Conservation (phyloP, 495 filamentous ascomycete genomes). For the Aspergillus cavernicola region DNA sequence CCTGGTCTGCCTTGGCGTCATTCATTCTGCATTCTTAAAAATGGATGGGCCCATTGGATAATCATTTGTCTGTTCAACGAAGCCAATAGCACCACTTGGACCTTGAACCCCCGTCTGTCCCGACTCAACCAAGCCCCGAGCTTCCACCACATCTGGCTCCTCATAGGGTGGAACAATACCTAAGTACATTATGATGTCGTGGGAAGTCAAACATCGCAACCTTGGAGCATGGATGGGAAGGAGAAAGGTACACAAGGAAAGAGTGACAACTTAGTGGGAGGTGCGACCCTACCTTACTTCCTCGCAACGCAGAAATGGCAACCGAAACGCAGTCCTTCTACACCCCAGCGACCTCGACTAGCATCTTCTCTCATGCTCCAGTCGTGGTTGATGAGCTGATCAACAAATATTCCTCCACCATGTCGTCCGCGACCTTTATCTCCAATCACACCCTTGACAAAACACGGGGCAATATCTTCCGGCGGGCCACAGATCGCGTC, state of each 20-base stretch:
- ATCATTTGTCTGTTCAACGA: background rate
- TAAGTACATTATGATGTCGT: too few relatives aligned
- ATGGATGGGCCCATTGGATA: too few relatives aligned
- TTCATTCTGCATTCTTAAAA: background rate
- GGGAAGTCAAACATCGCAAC: too few relatives aligned
- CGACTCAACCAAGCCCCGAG: too few relatives aligned
- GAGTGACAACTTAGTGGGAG: background rate
- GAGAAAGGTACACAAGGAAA: too few relatives aligned
- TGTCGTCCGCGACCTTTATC: slow-evolving; percentile 15
- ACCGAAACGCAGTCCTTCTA: slow-evolving; percentile 39
- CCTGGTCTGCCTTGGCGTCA: background rate
- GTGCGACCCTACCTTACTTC: background rate
- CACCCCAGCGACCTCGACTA: slow-evolving; percentile 29
- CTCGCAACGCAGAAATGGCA: slow-evolving; percentile 23
- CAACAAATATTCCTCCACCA: slow-evolving; percentile 34
- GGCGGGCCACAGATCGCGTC: slow-evolving; percentile 48
- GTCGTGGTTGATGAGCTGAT: slow-evolving; percentile 37
- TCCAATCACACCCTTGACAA: slow-evolving; percentile 11
- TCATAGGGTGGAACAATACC: too few relatives aligned
- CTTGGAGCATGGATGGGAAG: too few relatives aligned
- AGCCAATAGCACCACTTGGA: too few relatives aligned
- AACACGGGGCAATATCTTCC: slow-evolving; percentile 25
- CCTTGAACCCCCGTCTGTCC: too few relatives aligned
- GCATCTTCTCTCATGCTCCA: slow-evolving; percentile 31
- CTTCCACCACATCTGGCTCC: too few relatives aligned